phyloP scores from a whole-genome alignment of 345 rosid genomes.

The Eutrema japonicum region DNA sequence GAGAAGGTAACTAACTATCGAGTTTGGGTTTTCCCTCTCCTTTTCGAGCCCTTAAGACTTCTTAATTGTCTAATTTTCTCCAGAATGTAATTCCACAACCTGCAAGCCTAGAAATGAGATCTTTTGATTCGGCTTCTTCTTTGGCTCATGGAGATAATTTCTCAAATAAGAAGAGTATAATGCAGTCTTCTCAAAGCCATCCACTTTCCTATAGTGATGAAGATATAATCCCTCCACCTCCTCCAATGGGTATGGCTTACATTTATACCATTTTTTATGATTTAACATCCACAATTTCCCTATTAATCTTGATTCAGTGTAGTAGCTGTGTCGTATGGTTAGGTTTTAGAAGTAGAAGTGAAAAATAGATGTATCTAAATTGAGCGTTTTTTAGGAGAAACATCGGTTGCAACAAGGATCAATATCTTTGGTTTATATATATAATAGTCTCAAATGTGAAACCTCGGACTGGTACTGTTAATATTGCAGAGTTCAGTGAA shows the following conservation, averaged over 20 bases:
- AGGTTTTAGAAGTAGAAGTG: background rate
- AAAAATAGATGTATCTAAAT: background rate
- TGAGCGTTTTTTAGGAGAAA: background rate
- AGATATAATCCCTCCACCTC: constrained; percentile 60
- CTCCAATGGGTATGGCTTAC: constrained; percentile 56
- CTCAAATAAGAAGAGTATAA: constrained; percentile 30
- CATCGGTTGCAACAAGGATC: background rate
- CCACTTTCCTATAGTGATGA: constrained; percentile 19
- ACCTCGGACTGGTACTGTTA: constrained; percentile 8
- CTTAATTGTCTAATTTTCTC: constrained; percentile 3
- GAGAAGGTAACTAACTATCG: constrained; percentile 58
- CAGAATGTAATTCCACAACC: constrained; percentile 49
- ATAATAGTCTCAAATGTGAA: background rate
- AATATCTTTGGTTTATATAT: background rate
- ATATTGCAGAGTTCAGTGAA: constrained; percentile 57
- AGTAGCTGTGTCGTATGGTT: constrained; percentile 14
- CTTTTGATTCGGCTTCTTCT: constrained; percentile 41
- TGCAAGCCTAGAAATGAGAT: constrained; percentile 46
- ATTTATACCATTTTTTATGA: constrained; percentile 16
- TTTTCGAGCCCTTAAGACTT: background rate
- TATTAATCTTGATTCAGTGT: background rate
- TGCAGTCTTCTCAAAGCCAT: constrained; percentile 19
- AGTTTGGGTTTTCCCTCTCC: constrained; percentile 18
- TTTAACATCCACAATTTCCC: constrained; percentile 1
- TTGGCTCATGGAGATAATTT: constrained; percentile 39